These are phyloP conservation scores for Centella asiatica DNA, from an alignment of 129 eudicot genomes.

Conservation along the genomic window DNA sequence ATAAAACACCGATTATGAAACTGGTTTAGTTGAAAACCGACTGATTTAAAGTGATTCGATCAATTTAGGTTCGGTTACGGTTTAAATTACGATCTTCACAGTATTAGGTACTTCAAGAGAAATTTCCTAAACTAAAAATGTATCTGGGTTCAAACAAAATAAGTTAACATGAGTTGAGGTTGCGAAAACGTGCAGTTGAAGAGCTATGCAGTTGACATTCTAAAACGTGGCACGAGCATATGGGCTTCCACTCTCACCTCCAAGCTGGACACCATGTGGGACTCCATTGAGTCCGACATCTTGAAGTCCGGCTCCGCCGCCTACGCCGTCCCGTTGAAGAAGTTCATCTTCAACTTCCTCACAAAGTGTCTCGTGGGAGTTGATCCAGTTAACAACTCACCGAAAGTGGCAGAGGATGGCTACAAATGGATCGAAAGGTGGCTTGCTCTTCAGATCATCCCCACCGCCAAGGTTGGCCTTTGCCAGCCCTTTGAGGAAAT, in stretches of 20 bases:
- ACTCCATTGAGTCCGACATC: conserved; percentile 23
- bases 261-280: conserved; percentile 46
- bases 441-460: conserved; percentile 44
- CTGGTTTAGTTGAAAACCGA: no score
- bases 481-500: conserved; percentile 45
- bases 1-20: no score
- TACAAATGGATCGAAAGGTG: conserved; percentile 29
- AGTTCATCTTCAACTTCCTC: conserved; percentile 43
- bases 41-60: no score
- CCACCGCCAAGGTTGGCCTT: conserved; percentile 25
- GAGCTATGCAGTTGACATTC: conserved; percentile 29
- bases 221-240: conserved; percentile 33
- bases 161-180: no score
- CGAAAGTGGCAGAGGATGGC: conserved; percentile 33
- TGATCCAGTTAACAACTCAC: conserved; percentile 26
- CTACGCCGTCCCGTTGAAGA: conserved; percentile 20
- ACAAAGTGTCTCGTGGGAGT: conserved; percentile 26
- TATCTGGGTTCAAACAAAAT: no score
- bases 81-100: no score
- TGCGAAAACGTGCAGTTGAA: conserved; percentile 22
- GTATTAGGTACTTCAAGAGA: no score
- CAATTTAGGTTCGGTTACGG: no score
- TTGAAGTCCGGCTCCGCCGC: conserved; percentile 21
- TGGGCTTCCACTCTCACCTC: conserved; percentile 32
- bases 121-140: no score